Evolutionary conservation across 352 stramenopile genomes (phyloP).

Genomic region (Phytophthora chlamydospora): DNA sequence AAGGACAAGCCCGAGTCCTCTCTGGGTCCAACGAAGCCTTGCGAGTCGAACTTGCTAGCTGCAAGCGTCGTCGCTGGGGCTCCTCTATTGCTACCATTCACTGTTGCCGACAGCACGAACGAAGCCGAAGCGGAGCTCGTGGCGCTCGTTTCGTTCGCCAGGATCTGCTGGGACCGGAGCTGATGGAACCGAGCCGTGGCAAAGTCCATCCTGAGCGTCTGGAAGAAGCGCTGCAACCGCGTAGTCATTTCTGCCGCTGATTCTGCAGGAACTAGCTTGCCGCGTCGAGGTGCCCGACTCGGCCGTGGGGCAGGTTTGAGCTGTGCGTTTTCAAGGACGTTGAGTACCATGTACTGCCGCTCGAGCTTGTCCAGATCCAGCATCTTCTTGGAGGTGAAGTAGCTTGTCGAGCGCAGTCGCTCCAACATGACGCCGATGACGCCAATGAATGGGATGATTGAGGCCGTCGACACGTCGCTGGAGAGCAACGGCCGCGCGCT

Average conservation of each 20-base stretch:
- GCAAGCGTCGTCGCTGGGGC: conserved; percentile 9
- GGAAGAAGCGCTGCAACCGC: conserved; percentile 44
- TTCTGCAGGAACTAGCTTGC: conserved; percentile 25
- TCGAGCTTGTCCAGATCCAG: conserved; percentile 69
- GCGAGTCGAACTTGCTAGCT: conserved; percentile 19
- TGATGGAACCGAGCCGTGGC: conserved; percentile 48
- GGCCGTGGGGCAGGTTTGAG: conserved; percentile 36
- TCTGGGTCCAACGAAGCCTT: conserved; percentile 14
- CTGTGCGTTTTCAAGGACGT: conserved; percentile 55
- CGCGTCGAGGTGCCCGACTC: conserved; percentile 17
- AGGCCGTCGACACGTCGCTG: conserved; percentile 25
- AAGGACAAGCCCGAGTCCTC: conserved; percentile 39
- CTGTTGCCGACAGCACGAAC: conserved; percentile 11
- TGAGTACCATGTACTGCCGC: conserved; percentile 58
- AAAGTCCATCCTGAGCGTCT: conserved; percentile 49
- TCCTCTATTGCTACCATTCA: conserved; percentile 26
- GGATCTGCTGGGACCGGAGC: conserved; percentile 61
- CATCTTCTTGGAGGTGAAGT: conserved; percentile 45
- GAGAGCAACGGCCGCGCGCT: conserved; percentile 25
- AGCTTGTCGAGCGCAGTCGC: conserved; percentile 51
- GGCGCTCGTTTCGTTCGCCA: conserved; percentile 35
- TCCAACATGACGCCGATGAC: conserved; percentile 76
- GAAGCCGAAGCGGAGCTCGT: conserved; percentile 25
- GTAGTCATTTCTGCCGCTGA: conserved; percentile 21
- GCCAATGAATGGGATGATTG: conserved; percentile 75